Base-by-base conservation (phyloP, 768 basidiomycete genomes). In the Tremella yokohamensis region DNA sequence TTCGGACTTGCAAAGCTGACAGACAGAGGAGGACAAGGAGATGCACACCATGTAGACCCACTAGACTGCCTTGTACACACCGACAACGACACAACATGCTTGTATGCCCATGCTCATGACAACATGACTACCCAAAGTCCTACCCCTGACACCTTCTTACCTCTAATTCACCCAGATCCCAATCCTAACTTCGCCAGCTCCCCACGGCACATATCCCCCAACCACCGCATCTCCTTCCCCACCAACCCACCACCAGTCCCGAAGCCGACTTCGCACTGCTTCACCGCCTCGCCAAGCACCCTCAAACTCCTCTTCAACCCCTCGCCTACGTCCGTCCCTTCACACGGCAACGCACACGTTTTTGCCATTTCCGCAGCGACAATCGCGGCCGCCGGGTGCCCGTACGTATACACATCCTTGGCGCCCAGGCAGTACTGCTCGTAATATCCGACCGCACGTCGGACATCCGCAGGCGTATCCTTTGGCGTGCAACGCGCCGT, bases 311-410 rank as follows among this genome's bases (percentile, higher is more conserved):
- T 25, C 34, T 19, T 37, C 39, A 18, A 55, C 80, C 78, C 19
- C 88, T 81, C 19, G 79, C 72, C 1, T 34, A 38, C 20, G 83
- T 55, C 16, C 58, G 48, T 12, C 37, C 39, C 11, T 61, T 64
- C 49, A 13, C 18, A 50, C 49, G 24, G 20, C 42, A 18, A 42
- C 47, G 16, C 53, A 83, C 92, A 80, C 7, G 91, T 77, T 77
- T 90, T 92, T 0, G 88, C 90, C 6, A 89, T 79, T 72, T 93
- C 90, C 2, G 86, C 84, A 8, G 86, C 78, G 3, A 87, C 84
- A 20, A 93, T 78, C 0, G 83, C 89, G 0, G 88, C 81, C 0
- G 87, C 82, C 0, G 92, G 90, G 72, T 94, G 91, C 1, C 87
- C 87, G 9, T 79, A 73, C 0, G 79, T 75, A 16, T 90, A 80